Evolutionary conservation across 495 filamentous ascomycete species (phyloP).

Genomic region (Penicillium argentinense): DNA sequence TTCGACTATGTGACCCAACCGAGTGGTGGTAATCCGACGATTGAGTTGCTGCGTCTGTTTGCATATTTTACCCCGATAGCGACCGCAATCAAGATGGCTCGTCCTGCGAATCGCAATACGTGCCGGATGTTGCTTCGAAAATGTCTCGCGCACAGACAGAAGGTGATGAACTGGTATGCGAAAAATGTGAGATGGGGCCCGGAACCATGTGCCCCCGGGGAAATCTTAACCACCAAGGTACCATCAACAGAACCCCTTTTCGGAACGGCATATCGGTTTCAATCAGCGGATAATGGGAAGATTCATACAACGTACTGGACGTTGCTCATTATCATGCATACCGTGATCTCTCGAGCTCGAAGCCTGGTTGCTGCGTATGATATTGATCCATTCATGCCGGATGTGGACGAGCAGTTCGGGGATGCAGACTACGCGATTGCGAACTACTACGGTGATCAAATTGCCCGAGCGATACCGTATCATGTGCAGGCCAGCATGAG

Average conservation of each 20-base stretch:
- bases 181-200: neutral
- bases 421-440: neutral
- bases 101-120: neutral
- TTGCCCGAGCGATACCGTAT: conserved; percentile 4
- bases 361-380: neutral
- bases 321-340: conserved; percentile 1
- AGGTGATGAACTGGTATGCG: conserved; percentile 3
- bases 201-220: neutral
- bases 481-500: conserved; percentile 2
- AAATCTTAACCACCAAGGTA: neutral
- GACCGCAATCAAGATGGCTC: neutral
- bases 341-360: conserved; percentile 3
- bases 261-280: conserved; percentile 1
- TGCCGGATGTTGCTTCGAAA: neutral
- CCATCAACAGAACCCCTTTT: conserved; percentile 4
- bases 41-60: neutral
- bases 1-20: conserved; percentile 6
- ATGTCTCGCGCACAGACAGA: conserved; percentile 4
- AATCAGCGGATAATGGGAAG: conserved; percentile 3
- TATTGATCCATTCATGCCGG: neutral
- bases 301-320: conserved; percentile 7
- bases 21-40: neutral
- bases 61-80: neutral
- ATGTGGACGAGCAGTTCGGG: neutral
- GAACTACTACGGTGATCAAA: conserved; percentile 4